Conservation (phyloP, 202 grass and related monocot species). For the Digitaria exilis region DNA sequence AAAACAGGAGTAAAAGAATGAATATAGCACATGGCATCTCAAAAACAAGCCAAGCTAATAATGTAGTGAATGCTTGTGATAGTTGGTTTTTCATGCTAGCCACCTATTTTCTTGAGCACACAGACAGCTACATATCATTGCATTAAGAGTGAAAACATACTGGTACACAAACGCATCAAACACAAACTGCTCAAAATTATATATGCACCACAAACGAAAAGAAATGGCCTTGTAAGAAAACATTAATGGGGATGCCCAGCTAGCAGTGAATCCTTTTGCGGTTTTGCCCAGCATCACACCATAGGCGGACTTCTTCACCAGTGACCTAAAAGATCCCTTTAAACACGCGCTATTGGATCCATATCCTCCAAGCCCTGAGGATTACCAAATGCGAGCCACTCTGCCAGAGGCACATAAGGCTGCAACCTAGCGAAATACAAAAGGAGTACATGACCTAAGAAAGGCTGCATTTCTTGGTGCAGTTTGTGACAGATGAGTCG, state of each 20-base stretch:
- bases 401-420: not conserved
- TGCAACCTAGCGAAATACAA: constrained; percentile 6
- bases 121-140: not conserved
- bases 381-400: not conserved
- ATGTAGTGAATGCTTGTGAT: not conserved
- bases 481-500: constrained; percentile 3
- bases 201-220: not conserved
- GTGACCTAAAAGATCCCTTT: not conserved
- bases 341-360: not conserved
- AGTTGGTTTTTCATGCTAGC: not conserved
- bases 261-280: not conserved
- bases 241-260: not conserved
- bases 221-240: not conserved
- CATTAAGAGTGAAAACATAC: not conserved
- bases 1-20: constrained; percentile 1
- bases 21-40: not conserved
- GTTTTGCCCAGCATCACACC: not conserved
- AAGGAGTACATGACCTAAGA: not conserved
- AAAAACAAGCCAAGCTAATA: constrained; percentile 13
- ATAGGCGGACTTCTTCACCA: not conserved
- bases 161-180: no score
- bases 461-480: not conserved
- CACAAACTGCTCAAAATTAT: not conserved
- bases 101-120: not conserved
- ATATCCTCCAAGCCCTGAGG: no score